Evolutionary conservation across 202 grass and related monocot species (phyloP).

Genomic region (Sporobolus alterniflorus): DNA sequence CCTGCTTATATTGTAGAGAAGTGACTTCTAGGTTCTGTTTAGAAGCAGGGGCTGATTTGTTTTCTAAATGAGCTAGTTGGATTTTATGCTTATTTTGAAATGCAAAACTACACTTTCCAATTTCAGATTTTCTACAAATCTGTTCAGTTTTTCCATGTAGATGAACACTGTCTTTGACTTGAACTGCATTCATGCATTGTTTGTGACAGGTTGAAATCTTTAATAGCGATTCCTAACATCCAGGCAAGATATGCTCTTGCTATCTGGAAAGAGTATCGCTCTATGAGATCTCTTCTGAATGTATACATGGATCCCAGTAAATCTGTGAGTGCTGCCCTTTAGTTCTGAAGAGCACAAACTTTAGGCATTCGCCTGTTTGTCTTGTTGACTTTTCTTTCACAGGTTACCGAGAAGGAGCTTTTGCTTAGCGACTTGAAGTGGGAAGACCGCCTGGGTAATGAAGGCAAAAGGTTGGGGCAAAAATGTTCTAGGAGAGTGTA

Average conservation of each 20-base stretch:
- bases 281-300: conserved; percentile 83
- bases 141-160: not conserved
- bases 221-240: conserved; percentile 78
- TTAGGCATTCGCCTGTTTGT: not conserved
- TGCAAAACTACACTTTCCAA: not conserved
- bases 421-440: conserved; percentile 71
- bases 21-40: not conserved
- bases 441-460: conserved; percentile 51
- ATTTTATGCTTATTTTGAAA: not conserved
- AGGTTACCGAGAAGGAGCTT: conserved; percentile 75
- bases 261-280: conserved; percentile 75
- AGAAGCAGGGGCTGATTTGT: not conserved
- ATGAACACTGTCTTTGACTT: not conserved
- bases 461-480: conserved; percentile 58
- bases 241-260: conserved; percentile 60
- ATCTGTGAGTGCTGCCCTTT: conserved; percentile 55
- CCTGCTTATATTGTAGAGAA: no score
- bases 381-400: conserved; percentile 25
- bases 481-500: conserved; percentile 75
- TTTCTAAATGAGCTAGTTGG: not conserved
- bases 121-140: not conserved
- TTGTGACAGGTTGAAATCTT: conserved; percentile 71
- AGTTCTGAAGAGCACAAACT: not conserved
- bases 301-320: conserved; percentile 83
- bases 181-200: not conserved